phyloP scores from a whole-genome alignment of 108 stramenopile genomes.

The Discostella stelligeroides region DNA sequence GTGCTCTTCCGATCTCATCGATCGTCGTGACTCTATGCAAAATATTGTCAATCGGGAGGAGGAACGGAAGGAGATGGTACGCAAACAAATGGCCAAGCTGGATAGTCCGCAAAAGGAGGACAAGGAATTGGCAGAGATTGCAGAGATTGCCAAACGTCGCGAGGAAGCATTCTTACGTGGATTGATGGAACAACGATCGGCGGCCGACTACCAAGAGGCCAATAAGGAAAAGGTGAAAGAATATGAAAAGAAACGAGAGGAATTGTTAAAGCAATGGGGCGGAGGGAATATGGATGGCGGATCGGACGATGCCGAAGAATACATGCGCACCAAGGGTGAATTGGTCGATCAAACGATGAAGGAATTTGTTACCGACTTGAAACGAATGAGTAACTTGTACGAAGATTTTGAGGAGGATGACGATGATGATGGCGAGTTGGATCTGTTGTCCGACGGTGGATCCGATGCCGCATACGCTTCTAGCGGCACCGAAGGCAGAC shows the following conservation, averaged over 20 bases:
- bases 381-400: constrained; percentile 23
- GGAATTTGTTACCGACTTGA: constrained; percentile 33
- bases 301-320: constrained; percentile 22
- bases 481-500: constrained; percentile 13
- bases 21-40: constrained; percentile 11
- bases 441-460: constrained; percentile 38
- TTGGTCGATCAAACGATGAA: constrained; percentile 22
- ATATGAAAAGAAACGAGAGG: constrained; percentile 57
- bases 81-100: constrained; percentile 65
- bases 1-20: constrained; percentile 77
- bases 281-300: neutral
- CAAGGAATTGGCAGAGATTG: constrained; percentile 57
- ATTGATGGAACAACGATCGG: constrained; percentile 12
- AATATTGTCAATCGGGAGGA: constrained; percentile 56
- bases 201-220: constrained; percentile 18
- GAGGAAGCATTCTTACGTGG: constrained; percentile 23
- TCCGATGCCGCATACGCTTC: constrained; percentile 26
- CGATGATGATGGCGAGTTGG: no score
- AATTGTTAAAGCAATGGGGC: constrained; percentile 49
- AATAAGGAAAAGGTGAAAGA: constrained; percentile 29
- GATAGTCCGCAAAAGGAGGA: constrained; percentile 43
- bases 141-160: constrained; percentile 10
- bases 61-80: constrained; percentile 60
- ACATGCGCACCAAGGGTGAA: constrained; percentile 10
- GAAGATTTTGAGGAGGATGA: constrained; percentile 12